Base-by-base conservation (phyloP, 73 alveolate genomes). In the Paramecium sexaurelia region DNA sequence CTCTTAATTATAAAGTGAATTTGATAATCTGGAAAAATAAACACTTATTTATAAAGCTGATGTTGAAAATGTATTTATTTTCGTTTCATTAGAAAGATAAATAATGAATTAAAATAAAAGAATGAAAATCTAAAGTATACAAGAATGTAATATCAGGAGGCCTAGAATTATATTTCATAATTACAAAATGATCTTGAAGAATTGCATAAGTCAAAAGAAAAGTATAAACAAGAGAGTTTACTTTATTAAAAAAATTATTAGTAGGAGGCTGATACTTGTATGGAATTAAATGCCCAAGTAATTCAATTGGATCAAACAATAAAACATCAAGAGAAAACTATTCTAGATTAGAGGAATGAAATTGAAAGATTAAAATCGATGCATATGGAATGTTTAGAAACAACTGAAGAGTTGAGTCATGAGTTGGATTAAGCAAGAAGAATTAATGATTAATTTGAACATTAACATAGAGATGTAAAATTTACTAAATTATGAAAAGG, bases 71-170 rank as follows among this genome's bases (percentile, higher is more conserved):
- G 90, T 78, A 78, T 40, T 11, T 8, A 37, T n/a, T 22, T 36
- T 13, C 2, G 17, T 51, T 15, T 26, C 3, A 24, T 24, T 40
- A 71, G 11, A 10, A 36, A 78, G 90, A 45, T 45, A 5, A 78
- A 78, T 40, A 29, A 37, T 41, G 90, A 78, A 43, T 24, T 78
- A 5, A 78, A 43, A 43, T 37, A 24, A 2, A 78, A 78, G 55
- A 78, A 45, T 78, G 90, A 78, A 78, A 78, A 78, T 24, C 71
- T 78, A 4, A 78, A 78, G 20, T 78, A 78, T 78, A 78, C 90
- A 10, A 13, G 90, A 26, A 29, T 78, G 71, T 11, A 78, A 24
- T 78, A 78, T 78, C 41, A 78, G 24, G 90, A 78, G 41, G 90
- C 90, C 11, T 24, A 78, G 55, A 78, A 78, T 45, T 78, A 78